Evolutionary conservation across 1,284 basidiomycete genomes (phyloP).

Genomic region (Polyporus tsugae): DNA sequence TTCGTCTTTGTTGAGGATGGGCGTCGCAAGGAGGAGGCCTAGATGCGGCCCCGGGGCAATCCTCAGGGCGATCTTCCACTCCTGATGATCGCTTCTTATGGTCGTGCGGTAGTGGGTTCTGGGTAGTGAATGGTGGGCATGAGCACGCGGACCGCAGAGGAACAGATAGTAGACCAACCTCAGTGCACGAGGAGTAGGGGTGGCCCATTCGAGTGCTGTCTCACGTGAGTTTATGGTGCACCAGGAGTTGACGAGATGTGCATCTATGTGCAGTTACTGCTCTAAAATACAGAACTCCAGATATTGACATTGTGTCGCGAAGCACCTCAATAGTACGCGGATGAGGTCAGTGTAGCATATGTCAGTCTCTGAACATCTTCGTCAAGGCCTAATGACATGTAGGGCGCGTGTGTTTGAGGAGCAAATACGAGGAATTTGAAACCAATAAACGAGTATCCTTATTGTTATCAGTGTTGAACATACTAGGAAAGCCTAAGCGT

Average conservation of each 20-base stretch:
- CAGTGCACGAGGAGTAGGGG: background rate
- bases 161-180: background rate
- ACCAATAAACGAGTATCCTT: background rate
- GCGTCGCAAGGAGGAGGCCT: slow-evolving; percentile 5
- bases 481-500: background rate
- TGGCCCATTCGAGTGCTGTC: too few species aligned
- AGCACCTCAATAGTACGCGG: too few species aligned
- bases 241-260: background rate
- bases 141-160: background rate
- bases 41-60: background rate
- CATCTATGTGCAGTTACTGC: too few species aligned
- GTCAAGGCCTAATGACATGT: too few species aligned
- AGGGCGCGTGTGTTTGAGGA: background rate
- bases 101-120: background rate
- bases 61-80: background rate
- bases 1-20: slow-evolving; percentile 48
- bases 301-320: too few species aligned
- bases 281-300: too few species aligned
- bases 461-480: background rate
- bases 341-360: too few species aligned
- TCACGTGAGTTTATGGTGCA: background rate
- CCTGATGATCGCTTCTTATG: background rate
- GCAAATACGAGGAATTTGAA: background rate
- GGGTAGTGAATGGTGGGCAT: background rate
- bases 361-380: too few species aligned